Percentiles rank a stretch among this genome's conserved stretches.
These are phyloP conservation scores for Sphaerosporella brunnea DNA, from an alignment of 495 filamentous ascomycete genomes.

Conservation along the genomic window DNA sequence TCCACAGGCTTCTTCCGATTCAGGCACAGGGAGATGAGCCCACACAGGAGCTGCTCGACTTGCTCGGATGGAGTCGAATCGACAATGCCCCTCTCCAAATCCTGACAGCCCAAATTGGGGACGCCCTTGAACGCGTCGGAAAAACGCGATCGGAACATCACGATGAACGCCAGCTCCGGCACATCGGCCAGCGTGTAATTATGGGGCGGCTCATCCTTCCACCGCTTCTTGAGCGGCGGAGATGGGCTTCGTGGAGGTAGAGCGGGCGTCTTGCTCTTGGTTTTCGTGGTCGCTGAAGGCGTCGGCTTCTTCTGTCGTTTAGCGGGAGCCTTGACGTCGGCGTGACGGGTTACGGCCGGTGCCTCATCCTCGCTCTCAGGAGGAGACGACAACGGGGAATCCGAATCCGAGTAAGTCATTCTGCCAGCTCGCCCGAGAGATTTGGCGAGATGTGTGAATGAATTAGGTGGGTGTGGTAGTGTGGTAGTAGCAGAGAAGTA, in stretches of 20 bases:
- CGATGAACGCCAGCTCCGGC: constrained; percentile 83
- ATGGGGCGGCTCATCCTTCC: constrained; percentile 71
- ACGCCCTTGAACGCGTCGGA: constrained; percentile 72
- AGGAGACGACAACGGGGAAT: constrained; percentile 42
- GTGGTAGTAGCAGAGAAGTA: not conserved
- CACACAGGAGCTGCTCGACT: constrained; percentile 76
- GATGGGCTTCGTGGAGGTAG: constrained; percentile 31
- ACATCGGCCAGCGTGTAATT: constrained; percentile 80
- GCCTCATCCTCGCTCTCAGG: constrained; percentile 41
- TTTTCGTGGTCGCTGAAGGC: constrained; percentile 6
- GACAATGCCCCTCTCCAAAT: constrained; percentile 71
- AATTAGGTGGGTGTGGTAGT: not conserved
- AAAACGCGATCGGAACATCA: constrained; percentile 93
- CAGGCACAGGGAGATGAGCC: constrained; percentile 65
- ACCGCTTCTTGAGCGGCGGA: constrained; percentile 50
- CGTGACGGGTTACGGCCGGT: constrained; percentile 22
- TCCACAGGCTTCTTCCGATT: constrained; percentile 98
- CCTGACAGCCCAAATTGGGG: constrained; percentile 79
- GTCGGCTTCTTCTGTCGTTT: constrained; percentile 36
- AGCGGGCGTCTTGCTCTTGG: constrained; percentile 4
- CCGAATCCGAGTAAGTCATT: constrained; percentile 26
- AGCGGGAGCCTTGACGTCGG: constrained; percentile 27
- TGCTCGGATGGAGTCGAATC: constrained; percentile 63
- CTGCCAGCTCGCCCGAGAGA: not conserved
- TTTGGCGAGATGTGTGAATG: not conserved